Base-by-base conservation (phyloP, 2,329 filamentous ascomycete species). In the Madurella mycetomatis region DNA sequence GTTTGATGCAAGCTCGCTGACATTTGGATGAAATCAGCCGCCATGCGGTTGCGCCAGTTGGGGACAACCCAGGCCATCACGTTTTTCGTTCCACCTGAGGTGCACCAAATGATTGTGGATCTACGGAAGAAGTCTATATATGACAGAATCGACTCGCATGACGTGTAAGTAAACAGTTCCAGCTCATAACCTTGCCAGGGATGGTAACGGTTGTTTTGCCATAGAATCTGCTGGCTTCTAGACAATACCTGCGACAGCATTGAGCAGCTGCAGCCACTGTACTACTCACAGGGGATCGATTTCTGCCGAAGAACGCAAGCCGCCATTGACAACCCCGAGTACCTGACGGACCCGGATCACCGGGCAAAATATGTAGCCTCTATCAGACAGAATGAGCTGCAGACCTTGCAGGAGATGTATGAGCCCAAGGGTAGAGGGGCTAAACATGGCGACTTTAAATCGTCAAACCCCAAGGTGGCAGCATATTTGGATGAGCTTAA, bases 31-130 rank as follows among this genome's bases (percentile, higher is more conserved):
- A 11, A 11, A 8, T 42, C 9, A 47, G 84, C 84, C 50, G 83
- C 84, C 0, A 87, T 88, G 84, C 71, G 85, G 55, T 66, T 88
- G 0, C 74, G 85, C 1, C 79, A 86, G 44, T 70, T 88, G 0
- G 70, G 68, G 0, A 71, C 74, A 0, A 79, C 79, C 0, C 83
- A 87, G 53, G 79, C 78, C 0, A 65, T 87, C 0, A 67, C 69
- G 8, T 80, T 85, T 47, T 75, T 83, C 17, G 76, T 78, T 0
- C 81, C 83, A 0, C 79, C 78, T 0, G 83, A 87, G 61, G 83
- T 86, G 0, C 74, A 85, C 34, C 78, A 82, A 30, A 84, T 78
- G 56, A 85, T 88, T 32, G 60, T 78, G 0, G 78, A 84, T 52
- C 49, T 76, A 0, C 64, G 70, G 13, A 54, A 63, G 0, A 73